A percentile compares a stretch with the other conserved stretches of the same genome.
Evolutionary conservation across 1,284 basidiomycete genomes (phyloP).

Genomic region (Mycosarcoma maydis): DNA sequence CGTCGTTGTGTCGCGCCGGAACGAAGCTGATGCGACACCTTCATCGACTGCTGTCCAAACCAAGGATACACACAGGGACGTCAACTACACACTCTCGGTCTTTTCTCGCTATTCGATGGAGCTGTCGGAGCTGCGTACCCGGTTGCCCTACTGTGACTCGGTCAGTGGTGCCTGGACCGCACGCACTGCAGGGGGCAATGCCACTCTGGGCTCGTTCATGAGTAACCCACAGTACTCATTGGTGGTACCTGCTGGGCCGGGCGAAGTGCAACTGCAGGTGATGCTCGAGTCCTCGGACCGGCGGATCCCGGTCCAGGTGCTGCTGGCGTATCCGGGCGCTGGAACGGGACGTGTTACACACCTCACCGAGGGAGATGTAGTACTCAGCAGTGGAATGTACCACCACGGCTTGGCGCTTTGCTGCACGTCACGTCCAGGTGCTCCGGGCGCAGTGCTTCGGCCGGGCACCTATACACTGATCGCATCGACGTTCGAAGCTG

Average conservation of each 20-base stretch:
- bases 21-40: conserved; percentile 3
- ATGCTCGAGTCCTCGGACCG: conserved; percentile 72
- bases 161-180: conserved; percentile 71
- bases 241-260: conserved; percentile 37
- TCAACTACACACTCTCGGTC: conserved; percentile 71
- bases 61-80: conserved; percentile 11
- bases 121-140: conserved; percentile 34
- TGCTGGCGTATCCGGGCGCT: conserved; percentile 68
- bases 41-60: neutral
- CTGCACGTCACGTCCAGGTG: conserved; percentile 59
- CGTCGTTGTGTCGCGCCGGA: conserved; percentile 59
- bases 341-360: conserved; percentile 70
- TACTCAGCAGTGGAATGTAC: conserved; percentile 81
- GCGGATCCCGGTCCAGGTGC: conserved; percentile 79
- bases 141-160: conserved; percentile 29
- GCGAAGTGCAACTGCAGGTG: conserved; percentile 67
- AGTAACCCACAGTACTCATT: conserved; percentile 88
- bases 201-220: conserved; percentile 81
- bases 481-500: conserved; percentile 82
- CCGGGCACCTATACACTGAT: conserved; percentile 81
- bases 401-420: conserved; percentile 79
- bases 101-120: conserved; percentile 68
- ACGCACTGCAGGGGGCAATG: conserved; percentile 84
- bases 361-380: conserved; percentile 74
- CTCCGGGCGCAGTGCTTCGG: neutral